phyloP scores from a whole-genome alignment of 441 rosid species.

The Theobroma grandiflorum region DNA sequence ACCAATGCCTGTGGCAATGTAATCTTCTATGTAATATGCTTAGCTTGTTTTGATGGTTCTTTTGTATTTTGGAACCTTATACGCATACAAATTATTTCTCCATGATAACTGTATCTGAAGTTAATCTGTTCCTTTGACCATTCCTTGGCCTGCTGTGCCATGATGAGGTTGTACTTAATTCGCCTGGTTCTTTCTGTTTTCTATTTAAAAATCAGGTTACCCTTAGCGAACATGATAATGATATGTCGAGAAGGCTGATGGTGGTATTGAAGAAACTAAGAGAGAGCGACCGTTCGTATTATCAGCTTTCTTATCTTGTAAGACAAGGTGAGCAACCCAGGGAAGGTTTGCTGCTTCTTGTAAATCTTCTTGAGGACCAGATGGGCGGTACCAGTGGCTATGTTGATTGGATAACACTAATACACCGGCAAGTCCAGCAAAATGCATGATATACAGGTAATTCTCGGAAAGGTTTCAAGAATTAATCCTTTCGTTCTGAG shows the following conservation, averaged over 20 bases:
- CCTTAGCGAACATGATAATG: conserved; percentile 69
- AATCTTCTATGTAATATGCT: neutral
- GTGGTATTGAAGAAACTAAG: conserved; percentile 67
- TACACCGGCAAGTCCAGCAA: conserved; percentile 90
- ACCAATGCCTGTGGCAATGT: neutral
- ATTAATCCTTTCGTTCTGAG: neutral
- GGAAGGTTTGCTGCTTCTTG: conserved; percentile 85
- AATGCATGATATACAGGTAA: conserved; percentile 64
- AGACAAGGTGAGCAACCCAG: conserved; percentile 99
- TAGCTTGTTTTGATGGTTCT: neutral
- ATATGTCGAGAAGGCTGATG: conserved; percentile 86
- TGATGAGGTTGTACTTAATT: neutral
- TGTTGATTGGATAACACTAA: conserved; percentile 81
- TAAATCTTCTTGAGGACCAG: conserved; percentile 89
- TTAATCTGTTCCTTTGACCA: neutral
- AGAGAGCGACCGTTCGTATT: conserved; percentile 75
- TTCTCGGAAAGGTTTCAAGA: neutral
- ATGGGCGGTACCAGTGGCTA: conserved; percentile 78
- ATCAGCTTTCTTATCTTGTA: conserved; percentile 77
- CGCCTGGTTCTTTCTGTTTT: conserved; percentile 10
- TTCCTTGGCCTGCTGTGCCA: neutral
- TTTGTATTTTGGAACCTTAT: neutral
- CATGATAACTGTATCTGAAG: neutral
- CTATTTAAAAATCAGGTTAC: conserved; percentile 61
- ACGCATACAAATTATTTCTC: neutral